Conservation (phyloP, 2,329 filamentous ascomycete species). For the Botrytis pseudocinerea region DNA sequence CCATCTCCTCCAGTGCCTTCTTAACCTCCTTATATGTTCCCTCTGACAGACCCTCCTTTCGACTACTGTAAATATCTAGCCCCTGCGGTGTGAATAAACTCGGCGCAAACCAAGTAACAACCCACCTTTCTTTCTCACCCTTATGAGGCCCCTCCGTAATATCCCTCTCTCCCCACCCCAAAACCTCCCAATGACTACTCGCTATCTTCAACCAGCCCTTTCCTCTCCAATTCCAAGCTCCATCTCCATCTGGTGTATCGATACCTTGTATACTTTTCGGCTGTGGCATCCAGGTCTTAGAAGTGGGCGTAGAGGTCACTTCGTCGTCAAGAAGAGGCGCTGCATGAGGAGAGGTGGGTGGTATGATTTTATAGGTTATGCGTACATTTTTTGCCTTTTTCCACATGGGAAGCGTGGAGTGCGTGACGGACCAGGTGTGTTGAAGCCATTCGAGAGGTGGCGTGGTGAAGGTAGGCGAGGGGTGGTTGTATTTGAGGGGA, state of each 20-base stretch:
- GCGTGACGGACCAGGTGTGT: slow-evolving; percentile 71
- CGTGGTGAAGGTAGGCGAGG: slow-evolving; percentile 23
- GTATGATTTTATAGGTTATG: slow-evolving; percentile 69
- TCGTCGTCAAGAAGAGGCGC: slow-evolving; percentile 61
- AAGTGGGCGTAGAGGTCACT: slow-evolving; percentile 63
- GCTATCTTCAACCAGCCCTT: slow-evolving; percentile 73
- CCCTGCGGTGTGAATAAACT: slow-evolving; percentile 83
- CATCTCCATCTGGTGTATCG: slow-evolving; percentile 53
- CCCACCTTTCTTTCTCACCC: slow-evolving; percentile 57
- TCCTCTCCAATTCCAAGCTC: slow-evolving; percentile 73
- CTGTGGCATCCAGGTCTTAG: slow-evolving; percentile 46
- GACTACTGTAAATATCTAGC: slow-evolving; percentile 73
- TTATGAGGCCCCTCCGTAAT: slow-evolving; percentile 43
- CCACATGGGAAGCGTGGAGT: slow-evolving; percentile 81
- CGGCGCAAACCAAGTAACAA: slow-evolving; percentile 81
- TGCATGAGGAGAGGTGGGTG: slow-evolving; percentile 28
- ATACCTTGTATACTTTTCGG: slow-evolving; percentile 64
- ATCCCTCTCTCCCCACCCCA: slow-evolving; percentile 65
- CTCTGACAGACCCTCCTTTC: slow-evolving; percentile 58
- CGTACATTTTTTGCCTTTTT: slow-evolving; percentile 74
- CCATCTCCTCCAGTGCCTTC: slow-evolving; percentile 53
- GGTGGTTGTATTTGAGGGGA: slow-evolving; percentile 25
- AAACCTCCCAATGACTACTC: slow-evolving; percentile 75
- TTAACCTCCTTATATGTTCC: slow-evolving; percentile 59
- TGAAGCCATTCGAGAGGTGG: slow-evolving; percentile 55